A percentile compares a stretch with the other conserved stretches of the same genome.
Evolutionary conservation across 306 rosid species (phyloP).

Genomic region (Pachyrhizus erosus): DNA sequence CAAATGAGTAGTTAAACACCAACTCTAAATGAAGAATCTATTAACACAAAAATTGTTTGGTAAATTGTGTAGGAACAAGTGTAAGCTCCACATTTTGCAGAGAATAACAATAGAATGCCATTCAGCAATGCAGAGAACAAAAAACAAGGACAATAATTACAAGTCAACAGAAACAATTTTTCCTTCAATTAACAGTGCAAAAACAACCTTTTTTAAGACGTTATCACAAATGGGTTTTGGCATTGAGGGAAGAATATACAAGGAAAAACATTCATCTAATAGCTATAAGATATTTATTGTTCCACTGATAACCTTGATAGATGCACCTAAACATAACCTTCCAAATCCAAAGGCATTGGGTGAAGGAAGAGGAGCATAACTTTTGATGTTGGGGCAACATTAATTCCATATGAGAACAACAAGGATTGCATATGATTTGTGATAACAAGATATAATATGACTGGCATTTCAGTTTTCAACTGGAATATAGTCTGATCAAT

Average conservation of each 20-base stretch:
- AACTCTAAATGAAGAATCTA: background rate
- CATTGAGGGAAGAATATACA: background rate
- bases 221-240: background rate
- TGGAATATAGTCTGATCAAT: background rate
- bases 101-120: background rate
- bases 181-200: background rate
- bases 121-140: background rate
- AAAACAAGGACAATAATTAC: background rate
- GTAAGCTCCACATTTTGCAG: background rate
- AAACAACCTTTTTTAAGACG: background rate
- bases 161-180: background rate
- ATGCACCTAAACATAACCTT: background rate
- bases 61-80: background rate
- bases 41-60: background rate
- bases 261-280: conserved; percentile 17
- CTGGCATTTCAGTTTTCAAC: background rate
- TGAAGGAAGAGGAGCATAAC: too few relatives aligned
- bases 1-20: background rate
- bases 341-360: background rate
- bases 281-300: background rate
- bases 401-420: conserved; percentile 15
- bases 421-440: background rate
- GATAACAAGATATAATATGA: background rate
- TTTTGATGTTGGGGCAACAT: background rate
- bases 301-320: background rate